phyloP scores from a whole-genome alignment of 164 flowering plant genomes.

The Kingdonia uniflora region DNA sequence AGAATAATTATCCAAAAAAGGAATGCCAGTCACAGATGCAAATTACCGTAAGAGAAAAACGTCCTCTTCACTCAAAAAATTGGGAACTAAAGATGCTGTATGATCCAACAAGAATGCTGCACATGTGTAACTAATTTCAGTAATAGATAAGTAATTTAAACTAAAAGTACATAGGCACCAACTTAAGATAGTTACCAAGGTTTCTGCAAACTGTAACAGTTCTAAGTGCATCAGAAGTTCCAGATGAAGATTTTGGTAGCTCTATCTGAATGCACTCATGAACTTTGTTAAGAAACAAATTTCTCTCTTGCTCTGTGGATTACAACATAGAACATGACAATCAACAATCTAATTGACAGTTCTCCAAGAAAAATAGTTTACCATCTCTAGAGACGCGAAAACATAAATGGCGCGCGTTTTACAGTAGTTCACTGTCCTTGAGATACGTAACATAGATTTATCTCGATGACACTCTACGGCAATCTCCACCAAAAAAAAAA shows the following conservation, averaged over 20 bases:
- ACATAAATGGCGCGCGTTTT: too few relatives aligned
- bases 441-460: too few relatives aligned
- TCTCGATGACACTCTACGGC: too few relatives aligned
- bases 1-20: not conserved
- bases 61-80: slow-evolving; percentile 71
- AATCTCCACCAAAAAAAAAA: not conserved
- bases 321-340: slow-evolving; percentile 7
- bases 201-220: slow-evolving; percentile 47
- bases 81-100: slow-evolving; percentile 77
- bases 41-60: slow-evolving; percentile 75
- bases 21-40: not conserved
- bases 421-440: too few relatives aligned
- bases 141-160: slow-evolving; percentile 1
- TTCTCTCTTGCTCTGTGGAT: slow-evolving; percentile 76
- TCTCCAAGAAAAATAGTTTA: too few relatives aligned
- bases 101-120: slow-evolving; percentile 81
- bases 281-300: slow-evolving; percentile 69
- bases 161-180: not conserved
- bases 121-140: slow-evolving; percentile 16
- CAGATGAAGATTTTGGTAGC: slow-evolving; percentile 29
- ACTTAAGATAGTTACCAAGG: slow-evolving; percentile 37
- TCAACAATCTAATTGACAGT: not conserved
- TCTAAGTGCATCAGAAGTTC: slow-evolving; percentile 29
- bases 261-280: slow-evolving; percentile 47
- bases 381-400: too few relatives aligned